Percentiles rank a stretch among this genome's conserved stretches.
These are phyloP conservation scores for Yamadazyma triangularis DNA, from an alignment of 1,139 yeast genomes.

Conservation along the genomic window DNA sequence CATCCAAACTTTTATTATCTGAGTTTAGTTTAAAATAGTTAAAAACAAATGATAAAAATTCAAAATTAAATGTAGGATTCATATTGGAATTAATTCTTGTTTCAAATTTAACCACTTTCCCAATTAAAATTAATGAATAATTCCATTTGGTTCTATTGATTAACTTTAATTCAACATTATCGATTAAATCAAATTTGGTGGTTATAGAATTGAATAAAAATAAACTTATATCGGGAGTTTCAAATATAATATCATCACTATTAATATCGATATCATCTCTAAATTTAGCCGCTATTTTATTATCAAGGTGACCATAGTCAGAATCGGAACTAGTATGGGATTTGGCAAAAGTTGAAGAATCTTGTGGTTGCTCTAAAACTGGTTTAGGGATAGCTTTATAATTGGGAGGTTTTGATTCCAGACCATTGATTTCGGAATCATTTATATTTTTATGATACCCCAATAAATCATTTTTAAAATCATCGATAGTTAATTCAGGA, in stretches of 20 bases:
- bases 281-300: too few relatives aligned
- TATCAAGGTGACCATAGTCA: background rate
- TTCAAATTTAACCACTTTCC: constrained; percentile 28
- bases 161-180: constrained; percentile 23
- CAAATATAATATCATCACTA: constrained; percentile 1
- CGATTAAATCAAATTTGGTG: constrained; percentile 3
- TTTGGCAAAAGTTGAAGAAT: background rate
- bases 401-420: too few relatives aligned
- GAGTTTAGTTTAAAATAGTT: constrained; percentile 36
- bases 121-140: constrained; percentile 46
- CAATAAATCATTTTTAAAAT: constrained; percentile 14
- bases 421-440: too few relatives aligned
- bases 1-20: constrained; percentile 20
- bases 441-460: constrained; percentile 1
- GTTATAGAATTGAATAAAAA: constrained; percentile 1
- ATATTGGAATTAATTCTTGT: constrained; percentile 44
- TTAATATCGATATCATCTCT: background rate
- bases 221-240: background rate
- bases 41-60: constrained; percentile 59
- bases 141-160: constrained; percentile 48
- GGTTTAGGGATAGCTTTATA: background rate
- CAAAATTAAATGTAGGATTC: constrained; percentile 64
- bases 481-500: constrained; percentile 20
- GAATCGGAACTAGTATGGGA: too few relatives aligned
- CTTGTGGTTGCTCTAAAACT: too few relatives aligned